A percentile compares a stretch with the other conserved stretches of the same genome.
These are phyloP conservation scores for Ceratopteris richardii DNA, from an alignment of 75 land plant species.

Conservation along the genomic window DNA sequence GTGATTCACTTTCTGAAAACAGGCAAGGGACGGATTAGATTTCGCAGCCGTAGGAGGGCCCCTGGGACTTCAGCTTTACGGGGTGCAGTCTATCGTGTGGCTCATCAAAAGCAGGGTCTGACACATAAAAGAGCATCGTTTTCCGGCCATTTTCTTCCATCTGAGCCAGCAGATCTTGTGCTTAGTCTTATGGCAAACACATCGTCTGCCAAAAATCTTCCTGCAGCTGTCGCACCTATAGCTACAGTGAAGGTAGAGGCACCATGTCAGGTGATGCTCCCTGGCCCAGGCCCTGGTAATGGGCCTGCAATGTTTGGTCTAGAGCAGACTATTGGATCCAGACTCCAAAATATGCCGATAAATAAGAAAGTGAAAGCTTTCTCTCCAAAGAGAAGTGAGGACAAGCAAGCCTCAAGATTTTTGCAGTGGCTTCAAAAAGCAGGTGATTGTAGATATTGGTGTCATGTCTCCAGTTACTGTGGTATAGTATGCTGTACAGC, in stretches of 20 bases:
- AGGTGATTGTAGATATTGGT: neutral
- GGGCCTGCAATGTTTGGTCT: neutral
- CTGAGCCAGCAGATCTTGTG: no score
- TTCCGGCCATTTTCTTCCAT: no score
- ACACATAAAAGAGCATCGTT: neutral
- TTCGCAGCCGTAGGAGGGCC: neutral
- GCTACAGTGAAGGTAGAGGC: no score
- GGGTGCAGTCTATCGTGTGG: neutral
- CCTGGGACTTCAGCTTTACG: neutral
- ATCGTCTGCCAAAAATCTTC: neutral
- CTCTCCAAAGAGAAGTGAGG: neutral
- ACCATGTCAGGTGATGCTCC: neutral
- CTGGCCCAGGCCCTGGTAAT: neutral
- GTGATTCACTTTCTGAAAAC: slow-evolving; percentile 10
- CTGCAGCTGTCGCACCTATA: no score
- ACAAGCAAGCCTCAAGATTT: slow-evolving; percentile 4
- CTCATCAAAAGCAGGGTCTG: neutral
- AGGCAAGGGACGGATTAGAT: slow-evolving; percentile 2
- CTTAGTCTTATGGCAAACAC: neutral
- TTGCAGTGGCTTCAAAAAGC: slow-evolving; percentile 4
- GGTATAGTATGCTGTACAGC: neutral
- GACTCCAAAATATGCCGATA: neutral
- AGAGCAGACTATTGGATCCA: neutral
- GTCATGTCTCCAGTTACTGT: neutral
- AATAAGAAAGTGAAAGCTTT: neutral